These are phyloP conservation scores for Ceraceosorus guamensis DNA, from an alignment of 1,284 basidiomycete genomes.

Conservation along the genomic window DNA sequence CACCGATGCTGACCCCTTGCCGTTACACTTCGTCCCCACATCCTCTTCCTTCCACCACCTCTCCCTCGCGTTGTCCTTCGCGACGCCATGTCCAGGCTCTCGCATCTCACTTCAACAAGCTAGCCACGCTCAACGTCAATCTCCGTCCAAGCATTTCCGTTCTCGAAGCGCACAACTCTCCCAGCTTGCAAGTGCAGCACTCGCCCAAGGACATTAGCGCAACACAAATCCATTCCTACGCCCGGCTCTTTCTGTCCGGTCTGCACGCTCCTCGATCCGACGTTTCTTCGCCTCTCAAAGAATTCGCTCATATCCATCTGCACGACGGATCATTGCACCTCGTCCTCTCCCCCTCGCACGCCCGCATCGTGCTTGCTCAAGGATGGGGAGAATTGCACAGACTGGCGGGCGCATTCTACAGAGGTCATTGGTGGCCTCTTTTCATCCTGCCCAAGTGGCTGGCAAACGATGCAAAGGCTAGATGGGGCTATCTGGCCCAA, in stretches of 20 bases:
- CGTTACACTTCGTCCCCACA: no score
- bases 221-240: background rate
- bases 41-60: no score
- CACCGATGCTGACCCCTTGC: no score
- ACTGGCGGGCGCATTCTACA: conserved; percentile 17
- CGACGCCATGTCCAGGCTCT: background rate
- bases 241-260: conserved; percentile 1
- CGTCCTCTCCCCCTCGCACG: conserved; percentile 22
- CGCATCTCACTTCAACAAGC: conserved; percentile 1
- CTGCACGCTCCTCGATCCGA: background rate
- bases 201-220: background rate
- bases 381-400: conserved; percentile 29
- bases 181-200: conserved; percentile 3
- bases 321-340: conserved; percentile 26
- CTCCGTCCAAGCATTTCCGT: conserved; percentile 1
- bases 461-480: background rate
- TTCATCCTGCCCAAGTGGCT: conserved; percentile 5
- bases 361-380: conserved; percentile 14
- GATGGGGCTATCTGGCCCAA: conserved; percentile 5
- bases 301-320: conserved; percentile 27
- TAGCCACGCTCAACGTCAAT: background rate
- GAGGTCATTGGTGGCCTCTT: conserved; percentile 7
- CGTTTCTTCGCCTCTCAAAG: conserved; percentile 1
- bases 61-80: no score
- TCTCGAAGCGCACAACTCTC: conserved; percentile 4